Base-by-base conservation (phyloP, 1,139 yeast species). In the Wickerhamomyces sp. region DNA sequence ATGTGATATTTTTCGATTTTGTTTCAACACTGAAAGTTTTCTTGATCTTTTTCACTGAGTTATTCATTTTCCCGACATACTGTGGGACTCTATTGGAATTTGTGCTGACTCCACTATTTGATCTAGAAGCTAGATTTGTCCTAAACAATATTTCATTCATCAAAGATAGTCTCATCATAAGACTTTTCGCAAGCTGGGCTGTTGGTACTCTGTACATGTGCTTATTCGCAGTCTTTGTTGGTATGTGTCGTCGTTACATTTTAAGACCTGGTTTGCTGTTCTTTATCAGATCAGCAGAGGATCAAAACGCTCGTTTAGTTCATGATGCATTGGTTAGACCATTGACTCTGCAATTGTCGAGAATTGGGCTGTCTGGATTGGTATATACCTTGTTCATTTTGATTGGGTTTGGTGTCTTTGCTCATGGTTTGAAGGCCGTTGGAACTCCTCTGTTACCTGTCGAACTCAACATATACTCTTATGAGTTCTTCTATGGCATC, bases 231-330 rank as follows among this genome's bases (percentile, higher is more conserved):
- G 68, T 85, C 42, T 93, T 81, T 65, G 91, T 93, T 35, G 88
- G 95, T 7, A 84, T 90, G 89, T 75, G 84, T 34, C 74, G 99
- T 52, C 70, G 76, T 37, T 68, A 71, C 46, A 81, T 90, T 37
- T 75, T 93, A 54, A 78, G 99, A 45, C 84, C 88, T 0, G 99
- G 99, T 7, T 96, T 89, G 3, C 69, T 93, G 39, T 93, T 81
- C 64, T 93, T 94, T 66, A 87, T 94, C 47, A 75, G 96, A 53
- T 90, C 95, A 32, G 96, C 97, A 3, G 96, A 91, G 56, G 97
- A 93, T 61, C 96, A 96, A 31, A 85, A 89, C 56, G 83, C 90
- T 38, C 79, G 93, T 52, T 78, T 94, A n/a, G 76, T 93, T 40
- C 93, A 89, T 54, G 96, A 91, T 61, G 94, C 95, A 1, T 67